Percentiles rank a stretch among this genome's conserved stretches.
These are phyloP conservation scores for Sphagnum magellanicum DNA, from an alignment of 228 moss, liverwort and hornwort species.

Conservation along the genomic window DNA sequence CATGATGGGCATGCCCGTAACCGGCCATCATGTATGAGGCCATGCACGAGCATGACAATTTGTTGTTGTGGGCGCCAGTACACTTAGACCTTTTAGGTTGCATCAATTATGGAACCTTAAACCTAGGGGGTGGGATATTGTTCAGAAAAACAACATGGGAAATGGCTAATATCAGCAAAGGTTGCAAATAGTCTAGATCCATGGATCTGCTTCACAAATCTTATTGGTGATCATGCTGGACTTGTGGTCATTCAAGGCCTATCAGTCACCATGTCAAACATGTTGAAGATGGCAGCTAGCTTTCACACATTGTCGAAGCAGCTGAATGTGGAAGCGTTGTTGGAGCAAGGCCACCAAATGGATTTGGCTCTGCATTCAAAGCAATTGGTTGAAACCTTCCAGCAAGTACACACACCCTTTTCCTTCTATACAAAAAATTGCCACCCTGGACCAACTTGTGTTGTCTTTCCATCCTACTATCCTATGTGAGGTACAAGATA, in stretches of 20 bases:
- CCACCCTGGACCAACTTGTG: too few relatives aligned
- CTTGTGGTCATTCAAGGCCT: constrained; percentile 9
- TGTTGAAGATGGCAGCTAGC: constrained; percentile 23
- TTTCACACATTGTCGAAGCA: constrained; percentile 18
- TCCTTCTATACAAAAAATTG: too few relatives aligned
- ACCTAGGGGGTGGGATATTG: too few relatives aligned
- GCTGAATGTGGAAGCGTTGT: constrained; percentile 8
- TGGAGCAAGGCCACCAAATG: constrained; percentile 18
- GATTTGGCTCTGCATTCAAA: constrained; percentile 13
- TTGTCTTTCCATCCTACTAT: too few relatives aligned
- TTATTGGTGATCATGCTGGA: constrained; percentile 20
- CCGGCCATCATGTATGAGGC: too few relatives aligned
- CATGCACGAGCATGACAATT: too few relatives aligned
- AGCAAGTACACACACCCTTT: constrained; percentile 1
- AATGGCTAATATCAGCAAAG: constrained; percentile 13
- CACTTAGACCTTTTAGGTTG: too few relatives aligned
- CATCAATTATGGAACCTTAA: too few relatives aligned
- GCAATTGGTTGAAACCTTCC: constrained; percentile 9
- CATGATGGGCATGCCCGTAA: too few relatives aligned
- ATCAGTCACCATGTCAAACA: constrained; percentile 9
- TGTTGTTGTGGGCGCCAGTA: too few relatives aligned
- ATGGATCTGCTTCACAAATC: constrained; percentile 15
- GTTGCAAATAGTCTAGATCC: constrained; percentile 17
- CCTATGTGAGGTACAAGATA: too few relatives aligned
- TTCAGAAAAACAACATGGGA: constrained; percentile 3